phyloP scores from a whole-genome alignment of 2,329 filamentous ascomycete species.

The Microdochium bolleyi region DNA sequence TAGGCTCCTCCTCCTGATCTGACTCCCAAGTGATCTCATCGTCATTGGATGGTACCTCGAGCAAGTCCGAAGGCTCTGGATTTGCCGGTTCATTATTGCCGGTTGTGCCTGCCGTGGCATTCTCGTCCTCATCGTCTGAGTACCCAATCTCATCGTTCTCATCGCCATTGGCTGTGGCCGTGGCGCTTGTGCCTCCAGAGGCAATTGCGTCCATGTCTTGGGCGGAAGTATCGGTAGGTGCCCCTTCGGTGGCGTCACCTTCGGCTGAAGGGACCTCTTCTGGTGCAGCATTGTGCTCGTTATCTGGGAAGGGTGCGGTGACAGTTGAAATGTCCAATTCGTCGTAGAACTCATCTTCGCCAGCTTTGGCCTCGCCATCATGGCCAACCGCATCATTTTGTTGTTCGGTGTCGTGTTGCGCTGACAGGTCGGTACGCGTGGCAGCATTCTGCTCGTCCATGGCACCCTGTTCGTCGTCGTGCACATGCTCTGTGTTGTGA shows the following conservation, averaged over 20 bases:
- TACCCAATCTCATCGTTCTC: conserved; percentile 26
- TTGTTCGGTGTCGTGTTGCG: not conserved
- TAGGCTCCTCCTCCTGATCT: conserved; percentile 17
- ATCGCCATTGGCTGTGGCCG: conserved; percentile 21
- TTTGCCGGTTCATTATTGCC: conserved; percentile 7
- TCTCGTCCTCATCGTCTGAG: conserved; percentile 23
- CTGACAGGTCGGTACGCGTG: not conserved
- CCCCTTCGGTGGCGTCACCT: not conserved
- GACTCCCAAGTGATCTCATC: conserved; percentile 26
- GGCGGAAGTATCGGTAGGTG: conserved; percentile 9
- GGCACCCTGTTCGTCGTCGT: not conserved
- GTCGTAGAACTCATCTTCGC: conserved; percentile 3
- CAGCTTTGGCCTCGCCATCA: conserved; percentile 9
- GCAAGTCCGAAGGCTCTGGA: conserved; percentile 9
- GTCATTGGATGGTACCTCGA: conserved; percentile 5
- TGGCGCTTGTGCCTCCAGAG: conserved; percentile 25
- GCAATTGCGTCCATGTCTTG: conserved; percentile 16
- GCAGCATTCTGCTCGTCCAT: not conserved
- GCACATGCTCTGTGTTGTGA: conserved; percentile 2
- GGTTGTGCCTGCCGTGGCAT: conserved; percentile 8
- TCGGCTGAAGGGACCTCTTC: not conserved
- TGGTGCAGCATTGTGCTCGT: not conserved
- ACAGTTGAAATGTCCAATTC: conserved; percentile 13
- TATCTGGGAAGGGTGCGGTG: not conserved
- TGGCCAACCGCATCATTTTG: conserved; percentile 1